Percentiles rank a stretch among this genome's conserved stretches.
These are phyloP conservation scores for Nissolia schottii DNA, from an alignment of 306 rosid genomes.

Conservation along the genomic window DNA sequence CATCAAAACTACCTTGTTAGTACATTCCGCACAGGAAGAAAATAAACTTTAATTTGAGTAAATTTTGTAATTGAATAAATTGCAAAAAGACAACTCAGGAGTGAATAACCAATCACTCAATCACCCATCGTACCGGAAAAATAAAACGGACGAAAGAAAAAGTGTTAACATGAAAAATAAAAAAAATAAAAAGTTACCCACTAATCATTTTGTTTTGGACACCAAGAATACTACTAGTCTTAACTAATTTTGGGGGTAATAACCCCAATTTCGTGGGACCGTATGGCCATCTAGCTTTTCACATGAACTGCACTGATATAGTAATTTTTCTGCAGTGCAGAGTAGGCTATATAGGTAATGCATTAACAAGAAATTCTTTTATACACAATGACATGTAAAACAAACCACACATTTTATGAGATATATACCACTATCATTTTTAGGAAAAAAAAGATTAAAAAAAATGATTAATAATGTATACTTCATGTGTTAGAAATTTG, in stretches of 20 bases:
- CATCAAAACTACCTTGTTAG: too few relatives aligned
- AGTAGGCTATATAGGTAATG: not conserved
- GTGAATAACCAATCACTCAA: constrained; percentile 26
- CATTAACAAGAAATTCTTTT: too few relatives aligned
- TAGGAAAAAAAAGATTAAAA: too few relatives aligned
- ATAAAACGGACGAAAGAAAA: not conserved
- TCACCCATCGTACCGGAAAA: not conserved
- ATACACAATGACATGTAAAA: too few relatives aligned
- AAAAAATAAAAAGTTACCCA: too few relatives aligned
- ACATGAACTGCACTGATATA: not conserved
- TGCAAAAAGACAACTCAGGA: constrained; percentile 6
- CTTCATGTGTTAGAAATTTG: too few relatives aligned
- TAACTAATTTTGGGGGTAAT: constrained; percentile 1
- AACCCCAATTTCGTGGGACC: not conserved
- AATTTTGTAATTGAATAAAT: constrained; percentile 2
- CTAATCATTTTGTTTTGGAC: not conserved
- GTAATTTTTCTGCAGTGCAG: constrained; percentile 4
- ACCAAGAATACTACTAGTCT: not conserved
- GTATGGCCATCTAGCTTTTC: not conserved
- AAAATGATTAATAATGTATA: too few relatives aligned
- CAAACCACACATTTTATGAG: too few relatives aligned
- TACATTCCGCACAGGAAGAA: too few relatives aligned
- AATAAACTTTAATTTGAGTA: not conserved
- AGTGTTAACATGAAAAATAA: too few relatives aligned
- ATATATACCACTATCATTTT: too few relatives aligned